Evolutionary conservation across 176 grass and related monocot species (phyloP).

Genomic region (Carex parvula): DNA sequence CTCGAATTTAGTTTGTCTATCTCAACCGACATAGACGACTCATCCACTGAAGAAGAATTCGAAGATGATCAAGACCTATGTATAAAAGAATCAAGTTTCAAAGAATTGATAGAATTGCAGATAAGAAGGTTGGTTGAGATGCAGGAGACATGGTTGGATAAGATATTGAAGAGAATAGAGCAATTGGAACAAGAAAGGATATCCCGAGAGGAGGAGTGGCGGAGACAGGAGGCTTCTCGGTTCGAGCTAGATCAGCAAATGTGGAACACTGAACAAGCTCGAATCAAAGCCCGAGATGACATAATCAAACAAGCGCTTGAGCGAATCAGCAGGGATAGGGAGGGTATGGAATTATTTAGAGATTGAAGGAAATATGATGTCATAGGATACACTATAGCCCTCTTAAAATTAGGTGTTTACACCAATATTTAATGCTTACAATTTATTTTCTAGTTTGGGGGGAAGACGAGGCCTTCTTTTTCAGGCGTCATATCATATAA

Average conservation of each 20-base stretch:
- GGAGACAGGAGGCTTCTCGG: conserved; percentile 54
- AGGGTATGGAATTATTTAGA: neutral
- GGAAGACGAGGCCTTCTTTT: neutral
- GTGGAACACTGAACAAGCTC: conserved; percentile 51
- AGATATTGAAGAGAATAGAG: conserved; percentile 57
- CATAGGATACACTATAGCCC: neutral
- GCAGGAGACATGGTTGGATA: conserved; percentile 65
- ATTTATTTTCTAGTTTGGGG: neutral
- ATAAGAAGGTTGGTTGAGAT: conserved; percentile 65
- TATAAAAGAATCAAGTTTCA: conserved; percentile 46
- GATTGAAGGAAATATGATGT: neutral
- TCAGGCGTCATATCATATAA: neutral
- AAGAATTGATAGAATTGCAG: conserved; percentile 58
- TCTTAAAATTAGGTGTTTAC: neutral
- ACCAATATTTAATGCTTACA: neutral
- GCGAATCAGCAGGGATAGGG: conserved; percentile 12
- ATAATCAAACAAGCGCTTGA: conserved; percentile 33
- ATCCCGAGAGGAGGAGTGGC: conserved; percentile 70
- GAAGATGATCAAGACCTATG: conserved; percentile 10
- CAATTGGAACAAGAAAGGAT: conserved; percentile 56
- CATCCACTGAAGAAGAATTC: conserved; percentile 30
- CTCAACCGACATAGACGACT: conserved; percentile 44
- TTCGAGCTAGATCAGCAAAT: conserved; percentile 63
- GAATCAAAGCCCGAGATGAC: conserved; percentile 50
- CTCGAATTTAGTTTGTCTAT: conserved; percentile 5